Evolutionary conservation across 2,329 filamentous ascomycete species (phyloP), one percentile per base, ranked within the genome.

Genomic region (Trichoderma sp.): DNA sequence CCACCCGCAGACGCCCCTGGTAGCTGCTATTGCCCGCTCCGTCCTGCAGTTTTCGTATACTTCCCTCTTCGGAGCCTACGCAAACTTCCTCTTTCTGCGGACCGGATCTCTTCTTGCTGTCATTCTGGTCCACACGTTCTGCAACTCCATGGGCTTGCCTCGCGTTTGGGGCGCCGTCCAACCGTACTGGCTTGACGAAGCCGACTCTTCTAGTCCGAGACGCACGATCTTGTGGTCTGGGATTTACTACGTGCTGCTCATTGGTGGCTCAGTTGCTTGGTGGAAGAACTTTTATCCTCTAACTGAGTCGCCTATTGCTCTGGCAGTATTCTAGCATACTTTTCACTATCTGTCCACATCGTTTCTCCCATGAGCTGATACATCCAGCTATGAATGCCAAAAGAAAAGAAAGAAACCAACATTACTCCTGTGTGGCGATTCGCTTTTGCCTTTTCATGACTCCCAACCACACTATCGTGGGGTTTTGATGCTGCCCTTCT

Each of bases 11-110:
- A 91, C 93, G 2, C 90, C 94, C 0, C 81, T 92, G 14, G 78
- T 88, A 1, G 87, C 90, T 2, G 91, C 93, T 7, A 81, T 97
- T 6, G 81, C 93, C 33, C 91, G 94, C 67, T 95, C 94, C 2
- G 78, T 95, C 12, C 89, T 98, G 78, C 97, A 98, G 82, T 93
- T 99, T 80, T 87, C 89, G 4, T 99, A 97, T 84, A 99, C 97
- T 0, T 95, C 94, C 7, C 84, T 98, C 6, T 99, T 99, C 81
- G 97, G 97, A 77, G 95, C 95, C 84, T 98, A 97, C 84, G 95
- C 94, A 5, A 95, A 94, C 0, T 99, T 98, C 80, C 81, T 98
- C 24, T 98, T 93, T 81, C 82, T 99, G 24, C 92, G 96, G 45
- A 97, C 95, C 0, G 95, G 95, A 4, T 97, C 93, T 65, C 85